Evolutionary conservation across 2,329 filamentous ascomycete genomes (phyloP), one percentile per base, ranked within the genome.

Genomic region (Thielaviopsis musarum): DNA sequence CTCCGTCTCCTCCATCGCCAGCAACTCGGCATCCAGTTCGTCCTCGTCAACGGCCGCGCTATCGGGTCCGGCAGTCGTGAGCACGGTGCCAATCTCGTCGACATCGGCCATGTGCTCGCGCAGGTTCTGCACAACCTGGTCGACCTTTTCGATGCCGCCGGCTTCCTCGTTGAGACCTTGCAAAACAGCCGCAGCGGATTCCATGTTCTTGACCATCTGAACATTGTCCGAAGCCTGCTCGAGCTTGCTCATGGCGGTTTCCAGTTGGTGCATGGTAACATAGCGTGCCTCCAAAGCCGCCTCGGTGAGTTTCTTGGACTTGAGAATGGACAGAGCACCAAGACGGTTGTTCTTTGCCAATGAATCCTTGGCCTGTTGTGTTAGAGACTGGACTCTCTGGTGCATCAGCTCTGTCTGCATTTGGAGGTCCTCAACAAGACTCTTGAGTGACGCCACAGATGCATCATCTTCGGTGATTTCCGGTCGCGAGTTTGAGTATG

Each of bases 11-110:
- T 91, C 83, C 73, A 98, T 74, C 3, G 77, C 83, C 64, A 87
- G 85, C 54, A 97, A 77, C 73, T 96, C 91, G 62, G 91, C 87
- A 65, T 96, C 90, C 59, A 97, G 81, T 69, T 94, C 91, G 21
- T 68, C 77, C 67, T 95, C 91, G 69, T 95, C 88, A 34, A 95
- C 75, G 1, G 69, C 70, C 49, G 66, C 68, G 15, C 72, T 73
- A 13, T 73, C 76, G 5, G 67, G 65, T 6, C 30, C 58, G 6
- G 72, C 70, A 65, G 93, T 88, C 57, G 83, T 82, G 63, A 97
- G 78, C 49, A 91, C 84, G 59, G 78, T 81, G 28, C 83, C 82
- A 22, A 97, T 80, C 72, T 97, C 91, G 67, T 96, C 90, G 24
- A 85, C 83, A 65, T 85, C 82, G 57, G 74, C 78, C 81, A 93